These are phyloP conservation scores for Paspalum vaginatum DNA, from an alignment of 176 grass and related monocot species.

Conservation along the genomic window DNA sequence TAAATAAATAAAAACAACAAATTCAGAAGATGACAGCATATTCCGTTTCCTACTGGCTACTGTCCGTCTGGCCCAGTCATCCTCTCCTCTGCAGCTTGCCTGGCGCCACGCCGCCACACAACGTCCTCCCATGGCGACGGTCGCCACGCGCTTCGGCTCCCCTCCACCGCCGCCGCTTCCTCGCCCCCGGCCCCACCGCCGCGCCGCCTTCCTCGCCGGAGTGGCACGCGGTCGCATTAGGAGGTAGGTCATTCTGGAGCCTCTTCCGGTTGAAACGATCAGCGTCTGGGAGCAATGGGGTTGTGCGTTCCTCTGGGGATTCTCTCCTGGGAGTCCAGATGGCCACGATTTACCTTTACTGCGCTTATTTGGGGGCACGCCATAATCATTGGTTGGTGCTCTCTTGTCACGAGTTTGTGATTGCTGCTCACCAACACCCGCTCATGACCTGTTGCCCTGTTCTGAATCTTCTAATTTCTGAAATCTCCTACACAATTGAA, in stretches of 20 bases:
- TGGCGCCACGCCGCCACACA: slow-evolving; percentile 34
- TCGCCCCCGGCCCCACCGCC: not conserved
- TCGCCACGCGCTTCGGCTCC: slow-evolving; percentile 33
- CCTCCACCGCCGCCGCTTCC: slow-evolving; percentile 24
- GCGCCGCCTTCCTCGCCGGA: slow-evolving; percentile 1
- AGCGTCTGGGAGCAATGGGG: not conserved
- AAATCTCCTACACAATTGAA: slow-evolving; percentile 9
- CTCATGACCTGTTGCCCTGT: not conserved
- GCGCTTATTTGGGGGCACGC: not conserved
- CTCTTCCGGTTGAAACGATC: not conserved
- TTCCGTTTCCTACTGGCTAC: not conserved
- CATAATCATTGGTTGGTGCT: not conserved
- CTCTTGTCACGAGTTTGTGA: not conserved
- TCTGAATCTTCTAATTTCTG: not conserved
- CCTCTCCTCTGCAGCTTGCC: slow-evolving; percentile 19
- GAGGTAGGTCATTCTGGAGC: slow-evolving; percentile 29
- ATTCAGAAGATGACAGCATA: slow-evolving; percentile 2
- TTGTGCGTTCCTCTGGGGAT: not conserved
- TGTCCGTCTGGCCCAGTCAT: slow-evolving; percentile 27
- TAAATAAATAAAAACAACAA: not conserved
- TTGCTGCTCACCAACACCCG: not conserved
- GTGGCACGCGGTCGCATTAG: slow-evolving; percentile 15
- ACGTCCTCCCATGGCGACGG: slow-evolving; percentile 41
- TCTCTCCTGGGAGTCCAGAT: not conserved
- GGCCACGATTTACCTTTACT: not conserved